These are phyloP conservation scores for Lactarius hatsudake DNA, from an alignment of 768 basidiomycete genomes.

Conservation along the genomic window DNA sequence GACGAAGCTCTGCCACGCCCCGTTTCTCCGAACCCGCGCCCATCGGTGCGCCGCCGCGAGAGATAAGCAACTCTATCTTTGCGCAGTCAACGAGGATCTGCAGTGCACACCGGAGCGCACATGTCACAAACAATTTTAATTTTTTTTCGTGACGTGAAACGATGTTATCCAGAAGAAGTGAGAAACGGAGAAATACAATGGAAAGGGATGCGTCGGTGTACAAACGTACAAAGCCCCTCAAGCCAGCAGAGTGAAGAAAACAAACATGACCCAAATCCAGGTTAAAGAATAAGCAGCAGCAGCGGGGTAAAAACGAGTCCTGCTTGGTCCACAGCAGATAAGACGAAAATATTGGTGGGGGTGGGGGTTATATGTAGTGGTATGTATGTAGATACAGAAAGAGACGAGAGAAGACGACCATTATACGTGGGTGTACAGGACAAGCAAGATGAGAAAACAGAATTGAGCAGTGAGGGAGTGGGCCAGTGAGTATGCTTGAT, in stretches of 20 bases:
- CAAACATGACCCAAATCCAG: neutral
- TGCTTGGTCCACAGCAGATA: conserved; percentile 4
- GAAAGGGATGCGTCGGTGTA: neutral
- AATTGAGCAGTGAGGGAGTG: conserved; percentile 3
- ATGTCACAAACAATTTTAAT: neutral
- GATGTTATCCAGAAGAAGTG: neutral
- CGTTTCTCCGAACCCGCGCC: neutral
- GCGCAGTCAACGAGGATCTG: neutral
- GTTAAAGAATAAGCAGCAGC: neutral
- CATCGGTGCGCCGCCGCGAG: neutral
- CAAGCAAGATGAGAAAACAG: neutral
- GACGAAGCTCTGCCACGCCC: neutral
- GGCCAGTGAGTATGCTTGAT: neutral
- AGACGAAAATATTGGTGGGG: neutral
- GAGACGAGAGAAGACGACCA: neutral
- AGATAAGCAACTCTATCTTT: neutral
- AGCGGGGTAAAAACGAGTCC: neutral
- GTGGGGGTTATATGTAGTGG: neutral
- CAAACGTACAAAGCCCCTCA: conserved; percentile 28
- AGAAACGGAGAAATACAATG: neutral
- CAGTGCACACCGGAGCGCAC: neutral
- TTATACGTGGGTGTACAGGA: neutral
- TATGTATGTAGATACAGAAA: conserved; percentile 9
- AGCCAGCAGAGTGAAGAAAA: conserved; percentile 1
- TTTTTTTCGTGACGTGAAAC: neutral